Base-by-base conservation (phyloP, 2,329 filamentous ascomycete species). In the Colletotrichum phormii region DNA sequence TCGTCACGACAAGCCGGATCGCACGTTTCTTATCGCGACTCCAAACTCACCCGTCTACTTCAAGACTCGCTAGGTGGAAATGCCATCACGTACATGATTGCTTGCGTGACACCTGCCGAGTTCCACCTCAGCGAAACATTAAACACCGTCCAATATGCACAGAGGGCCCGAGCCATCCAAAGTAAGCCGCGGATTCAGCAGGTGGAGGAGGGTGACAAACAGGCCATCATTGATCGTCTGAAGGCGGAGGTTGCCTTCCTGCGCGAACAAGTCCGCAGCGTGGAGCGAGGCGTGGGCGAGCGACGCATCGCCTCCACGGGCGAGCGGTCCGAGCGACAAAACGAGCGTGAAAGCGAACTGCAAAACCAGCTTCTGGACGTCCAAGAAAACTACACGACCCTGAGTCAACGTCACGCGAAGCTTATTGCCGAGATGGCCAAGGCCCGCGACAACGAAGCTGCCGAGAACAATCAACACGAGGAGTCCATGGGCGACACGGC, bases 51-150 rank as follows among this genome's bases (percentile, higher is more conserved):
- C 12, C 93, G 97, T 72, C 88, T 99, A 29, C 89, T 99, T 22
- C 97, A 99, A 86, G 97, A 99, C 83, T 99, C 97, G 0, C 88
- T 99, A 5, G 97, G 97, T 70, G 97, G 97, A 5, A 98, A 97
- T 80, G 97, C 97, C 46, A 97, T 98, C 80, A 99, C 97, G 0
- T 99, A 98, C 84, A 98, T 99, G 97, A 97, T 99, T 84, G 97
- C 97, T 9, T 99, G 97, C 83, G 95, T 99, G 35, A 99, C 96
- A 1, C 96, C 95, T 0, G 95, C 96, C 15, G 95, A 98, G 81
- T 99, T 99, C 80, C 97, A 99, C 81, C 87, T 99, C 57, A 98
- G 95, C 84, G 97, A 99, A 84, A 98, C 97, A 0, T 86, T 99
- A 71, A 99, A 99, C 81, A 99, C 97, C 0, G 94, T 99, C 26